Percentiles rank a stretch among this genome's conserved stretches.
Evolutionary conservation across 768 basidiomycete species (phyloP).

Genomic region (Filobasidium floriforme): DNA sequence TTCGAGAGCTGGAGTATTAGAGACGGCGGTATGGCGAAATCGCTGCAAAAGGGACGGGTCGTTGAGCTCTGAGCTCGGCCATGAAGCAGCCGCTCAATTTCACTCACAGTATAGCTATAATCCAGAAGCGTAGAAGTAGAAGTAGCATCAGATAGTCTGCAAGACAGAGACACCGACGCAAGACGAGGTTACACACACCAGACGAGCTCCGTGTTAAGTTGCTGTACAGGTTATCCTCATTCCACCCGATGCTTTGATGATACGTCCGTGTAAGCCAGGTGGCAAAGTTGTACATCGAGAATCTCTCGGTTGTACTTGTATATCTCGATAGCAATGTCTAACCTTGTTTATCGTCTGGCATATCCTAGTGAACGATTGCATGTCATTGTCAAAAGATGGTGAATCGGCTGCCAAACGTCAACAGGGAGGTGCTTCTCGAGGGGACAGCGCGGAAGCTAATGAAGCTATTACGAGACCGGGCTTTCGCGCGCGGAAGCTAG

Average conservation of each 20-base stretch:
- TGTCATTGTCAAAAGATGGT: too few relatives aligned
- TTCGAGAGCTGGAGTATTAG: slow-evolving; percentile 62
- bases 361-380: too few relatives aligned
- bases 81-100: too few relatives aligned
- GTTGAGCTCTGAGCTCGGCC: too few relatives aligned
- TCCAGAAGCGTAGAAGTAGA: too few relatives aligned
- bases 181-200: slow-evolving; percentile 50
- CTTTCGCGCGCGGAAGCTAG: too few relatives aligned
- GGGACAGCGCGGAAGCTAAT: too few relatives aligned
- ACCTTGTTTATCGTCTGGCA: neutral
- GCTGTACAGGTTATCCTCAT: slow-evolving; percentile 87
- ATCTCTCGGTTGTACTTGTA: neutral
- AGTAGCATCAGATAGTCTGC: too few relatives aligned
- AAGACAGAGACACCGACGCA: too few relatives aligned
- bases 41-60: slow-evolving; percentile 39
- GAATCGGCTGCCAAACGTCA: too few relatives aligned
- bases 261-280: slow-evolving; percentile 65
- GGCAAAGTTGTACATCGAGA: slow-evolving; percentile 35
- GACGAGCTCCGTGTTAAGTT: slow-evolving; percentile 82
- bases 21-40: slow-evolving; percentile 84
- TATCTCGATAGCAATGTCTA: neutral
- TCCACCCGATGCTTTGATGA: slow-evolving; percentile 91
- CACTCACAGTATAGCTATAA: slow-evolving; percentile 65
- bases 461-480: too few relatives aligned
- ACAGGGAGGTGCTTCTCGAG: too few relatives aligned